These are phyloP conservation scores for Vachellia collinsii DNA, from an alignment of 306 rosid species.

Conservation along the genomic window DNA sequence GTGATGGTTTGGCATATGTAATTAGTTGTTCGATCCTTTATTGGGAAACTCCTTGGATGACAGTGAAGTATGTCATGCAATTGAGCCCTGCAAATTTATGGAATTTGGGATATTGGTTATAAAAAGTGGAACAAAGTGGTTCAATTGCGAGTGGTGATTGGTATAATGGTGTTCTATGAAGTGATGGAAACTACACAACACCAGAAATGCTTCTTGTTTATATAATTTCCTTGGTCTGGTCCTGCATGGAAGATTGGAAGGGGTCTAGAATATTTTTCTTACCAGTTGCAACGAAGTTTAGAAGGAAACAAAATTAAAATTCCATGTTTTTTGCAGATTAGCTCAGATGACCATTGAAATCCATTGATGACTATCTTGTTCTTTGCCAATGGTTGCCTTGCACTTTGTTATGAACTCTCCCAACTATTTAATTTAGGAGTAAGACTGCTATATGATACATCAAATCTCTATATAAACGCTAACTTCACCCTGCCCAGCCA, in stretches of 20 bases:
- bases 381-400: not conserved
- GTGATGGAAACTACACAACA: not conserved
- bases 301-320: not conserved
- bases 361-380: not conserved
- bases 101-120: not conserved
- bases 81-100: not conserved
- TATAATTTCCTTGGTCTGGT: not conserved
- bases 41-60: not conserved
- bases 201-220: not conserved
- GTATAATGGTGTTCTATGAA: not conserved
- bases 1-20: slow-evolving; percentile 3
- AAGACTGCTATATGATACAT: not conserved
- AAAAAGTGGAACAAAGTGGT: not conserved
- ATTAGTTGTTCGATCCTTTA: not conserved
- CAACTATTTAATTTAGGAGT: not conserved
- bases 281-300: not conserved
- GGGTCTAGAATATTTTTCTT: not conserved
- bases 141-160: not conserved
- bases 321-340: not conserved
- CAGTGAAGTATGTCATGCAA: not conserved
- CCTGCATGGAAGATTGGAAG: not conserved
- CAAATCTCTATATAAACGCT: not conserved
- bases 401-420: not conserved
- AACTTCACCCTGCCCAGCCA: slow-evolving; percentile 6
- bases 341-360: not conserved